These are phyloP conservation scores for Vanrija sp. DNA, from an alignment of 1,284 basidiomycete species.

Conservation along the genomic window DNA sequence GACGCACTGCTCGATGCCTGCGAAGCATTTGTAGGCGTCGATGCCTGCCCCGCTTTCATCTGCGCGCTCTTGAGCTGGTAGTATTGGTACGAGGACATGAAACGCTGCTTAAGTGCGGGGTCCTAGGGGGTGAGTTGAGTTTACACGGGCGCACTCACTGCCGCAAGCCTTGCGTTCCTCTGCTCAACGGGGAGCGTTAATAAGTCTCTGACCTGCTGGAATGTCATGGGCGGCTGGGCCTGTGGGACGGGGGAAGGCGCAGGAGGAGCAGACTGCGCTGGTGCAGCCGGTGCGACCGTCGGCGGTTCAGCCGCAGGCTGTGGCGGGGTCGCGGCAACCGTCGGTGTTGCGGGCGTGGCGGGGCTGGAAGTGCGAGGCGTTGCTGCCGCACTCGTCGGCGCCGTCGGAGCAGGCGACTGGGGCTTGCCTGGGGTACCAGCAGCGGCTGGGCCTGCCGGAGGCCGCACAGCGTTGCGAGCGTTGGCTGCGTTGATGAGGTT, in stretches of 20 bases:
- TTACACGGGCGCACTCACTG: neutral
- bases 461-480: slow-evolving; percentile 1
- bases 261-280: neutral
- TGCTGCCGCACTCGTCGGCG: neutral
- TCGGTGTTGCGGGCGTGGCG: neutral
- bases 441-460: neutral
- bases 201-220: slow-evolving; percentile 9
- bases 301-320: too few species aligned
- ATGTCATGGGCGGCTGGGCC: slow-evolving; percentile 6
- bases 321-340: too few species aligned
- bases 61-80: slow-evolving; percentile 7
- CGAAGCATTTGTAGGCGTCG: neutral
- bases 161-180: slow-evolving; percentile 4
- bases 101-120: slow-evolving; percentile 1
- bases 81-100: slow-evolving; percentile 3
- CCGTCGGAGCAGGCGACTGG: neutral
- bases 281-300: too few species aligned
- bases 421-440: neutral
- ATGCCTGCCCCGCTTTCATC: neutral
- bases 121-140: slow-evolving; percentile 5
- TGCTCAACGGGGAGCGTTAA: slow-evolving; percentile 2
- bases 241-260: neutral
- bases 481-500: slow-evolving; percentile 7
- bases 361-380: neutral
- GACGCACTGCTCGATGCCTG: neutral